These are phyloP conservation scores for Aureobasidium zeae DNA, from an alignment of 2,329 filamentous ascomycete genomes.

Conservation along the genomic window DNA sequence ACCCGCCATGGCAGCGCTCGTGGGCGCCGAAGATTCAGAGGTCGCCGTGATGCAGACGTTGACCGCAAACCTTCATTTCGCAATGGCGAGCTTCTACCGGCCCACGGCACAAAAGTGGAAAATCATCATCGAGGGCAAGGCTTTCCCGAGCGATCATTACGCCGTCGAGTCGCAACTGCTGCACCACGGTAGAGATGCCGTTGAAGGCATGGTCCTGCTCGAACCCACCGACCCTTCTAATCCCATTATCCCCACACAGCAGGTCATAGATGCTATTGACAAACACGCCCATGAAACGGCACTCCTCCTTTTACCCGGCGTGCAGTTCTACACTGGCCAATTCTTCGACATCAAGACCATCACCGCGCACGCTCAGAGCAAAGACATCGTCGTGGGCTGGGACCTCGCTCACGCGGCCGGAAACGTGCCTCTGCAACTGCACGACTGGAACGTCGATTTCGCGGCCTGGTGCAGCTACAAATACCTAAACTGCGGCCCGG, in stretches of 20 bases:
- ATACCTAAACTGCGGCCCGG: slow-evolving; percentile 80
- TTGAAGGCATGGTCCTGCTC: slow-evolving; percentile 63
- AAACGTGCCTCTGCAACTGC: slow-evolving; percentile 68
- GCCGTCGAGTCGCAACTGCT: slow-evolving; percentile 72
- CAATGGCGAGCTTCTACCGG: slow-evolving; percentile 76
- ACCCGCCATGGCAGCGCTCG: slow-evolving; percentile 58
- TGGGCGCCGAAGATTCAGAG: slow-evolving; percentile 64
- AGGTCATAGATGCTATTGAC: slow-evolving; percentile 65
- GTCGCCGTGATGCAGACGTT: slow-evolving; percentile 84
- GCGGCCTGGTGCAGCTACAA: slow-evolving; percentile 93
- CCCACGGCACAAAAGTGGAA: slow-evolving; percentile 60
- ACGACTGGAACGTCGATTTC: slow-evolving; percentile 88
- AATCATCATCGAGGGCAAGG: slow-evolving; percentile 81
- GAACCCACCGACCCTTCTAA: slow-evolving; percentile 46
- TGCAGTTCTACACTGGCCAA: slow-evolving; percentile 90
- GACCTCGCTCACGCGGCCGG: slow-evolving; percentile 80
- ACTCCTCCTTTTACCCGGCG: slow-evolving; percentile 70
- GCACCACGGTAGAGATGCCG: slow-evolving; percentile 58
- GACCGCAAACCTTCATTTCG: slow-evolving; percentile 69
- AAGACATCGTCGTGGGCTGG: slow-evolving; percentile 71
- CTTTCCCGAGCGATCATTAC: slow-evolving; percentile 84
- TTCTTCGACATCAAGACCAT: slow-evolving; percentile 74
- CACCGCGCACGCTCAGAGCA: slow-evolving; percentile 63
- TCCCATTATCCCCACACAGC: slow-evolving; percentile 58
- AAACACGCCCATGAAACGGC: slow-evolving; percentile 63